These are phyloP conservation scores for Amniculicola lignicola DNA, from an alignment of 495 filamentous ascomycete genomes.

Conservation along the genomic window DNA sequence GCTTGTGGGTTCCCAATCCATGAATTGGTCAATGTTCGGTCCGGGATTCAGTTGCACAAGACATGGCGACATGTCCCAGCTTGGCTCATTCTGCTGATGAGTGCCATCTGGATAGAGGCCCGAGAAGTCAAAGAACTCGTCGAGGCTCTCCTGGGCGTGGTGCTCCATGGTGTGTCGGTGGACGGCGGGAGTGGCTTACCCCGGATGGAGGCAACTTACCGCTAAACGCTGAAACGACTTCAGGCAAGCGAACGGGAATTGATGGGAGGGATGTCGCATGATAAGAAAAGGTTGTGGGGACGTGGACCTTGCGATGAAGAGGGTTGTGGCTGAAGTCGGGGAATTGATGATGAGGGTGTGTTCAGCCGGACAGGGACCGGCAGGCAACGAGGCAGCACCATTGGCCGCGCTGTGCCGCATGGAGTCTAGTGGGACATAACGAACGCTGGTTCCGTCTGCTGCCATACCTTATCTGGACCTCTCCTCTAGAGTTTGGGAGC, in stretches of 20 bases:
- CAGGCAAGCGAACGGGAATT: background rate
- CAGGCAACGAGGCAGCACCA: constrained; percentile 13
- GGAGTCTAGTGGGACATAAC: background rate
- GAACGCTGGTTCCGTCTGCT: too few species aligned
- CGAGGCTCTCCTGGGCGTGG: constrained; percentile 5
- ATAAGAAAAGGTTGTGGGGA: background rate
- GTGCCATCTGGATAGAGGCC: background rate
- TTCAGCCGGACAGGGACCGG: too few species aligned
- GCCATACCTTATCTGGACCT: too few species aligned
- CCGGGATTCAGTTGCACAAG: background rate
- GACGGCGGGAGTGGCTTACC: constrained; percentile 1
- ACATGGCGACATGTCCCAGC: background rate
- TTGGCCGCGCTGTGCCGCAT: background rate
- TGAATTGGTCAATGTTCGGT: background rate
- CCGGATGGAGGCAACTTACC: background rate
- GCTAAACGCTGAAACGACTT: background rate
- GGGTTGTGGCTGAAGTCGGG: constrained; percentile 3
- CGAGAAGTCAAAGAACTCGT: constrained; percentile 27
- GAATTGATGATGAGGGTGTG: constrained; percentile 19
- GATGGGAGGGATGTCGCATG: constrained; percentile 1
- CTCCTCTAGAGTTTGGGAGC: too few species aligned
- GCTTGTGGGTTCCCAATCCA: background rate
- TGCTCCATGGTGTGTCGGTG: background rate
- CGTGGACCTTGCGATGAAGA: background rate
- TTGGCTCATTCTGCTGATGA: too few species aligned